Base-by-base conservation (phyloP, 2,329 filamentous ascomycete genomes). In the Aspergillus versicolor region DNA sequence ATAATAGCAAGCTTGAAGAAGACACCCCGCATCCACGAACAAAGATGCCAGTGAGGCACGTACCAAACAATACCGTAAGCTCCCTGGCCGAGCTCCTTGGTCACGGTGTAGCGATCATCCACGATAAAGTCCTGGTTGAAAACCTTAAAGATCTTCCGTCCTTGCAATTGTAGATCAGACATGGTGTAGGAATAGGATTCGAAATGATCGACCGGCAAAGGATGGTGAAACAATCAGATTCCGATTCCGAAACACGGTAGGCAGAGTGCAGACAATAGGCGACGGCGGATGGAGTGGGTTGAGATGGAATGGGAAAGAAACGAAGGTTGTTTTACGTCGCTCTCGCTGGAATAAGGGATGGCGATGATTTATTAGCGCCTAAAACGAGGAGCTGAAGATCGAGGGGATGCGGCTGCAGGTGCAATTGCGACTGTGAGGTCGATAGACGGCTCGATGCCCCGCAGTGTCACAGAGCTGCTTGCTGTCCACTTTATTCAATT, bases 111-210 rank as follows among this genome's bases (percentile, higher is more conserved):
- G 70, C 93, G 88, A 78, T 97, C 93, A 75, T 97, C 94, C 71
- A 97, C 94, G 68, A 97, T 88, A 74, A 99, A 99, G 81, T 99
- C 94, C 74, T 99, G 94, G 83, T 97, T 97, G 81, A 99, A 99
- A 75, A 99, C 92, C 87, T 96, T 96, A 84, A 96, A 97, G 77
- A 93, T 86, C 84, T 96, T 97, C 78, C 92, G 88, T 73, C 87
- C 87, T 62, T 81, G 78, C 59, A 87, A 86, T 63, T 80, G 78
- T 60, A 87, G 76, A 68, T 87, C 84, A 64, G 80, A 76, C 84
- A 87, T 87, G 69, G 56, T 60, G 62, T 57, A 47, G 42, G 32
- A 42, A 11, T 52, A 27, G 19, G 37, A 41, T 17, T 55, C 37
- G 32, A 38, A 58, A 48, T 46, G 49, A 59, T 61, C 56, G 58